A percentile compares a stretch with the other conserved stretches of the same genome.
These are phyloP conservation scores for Zygnema circumcarinatum DNA, from an alignment of 139 green algal genomes.

Conservation along the genomic window DNA sequence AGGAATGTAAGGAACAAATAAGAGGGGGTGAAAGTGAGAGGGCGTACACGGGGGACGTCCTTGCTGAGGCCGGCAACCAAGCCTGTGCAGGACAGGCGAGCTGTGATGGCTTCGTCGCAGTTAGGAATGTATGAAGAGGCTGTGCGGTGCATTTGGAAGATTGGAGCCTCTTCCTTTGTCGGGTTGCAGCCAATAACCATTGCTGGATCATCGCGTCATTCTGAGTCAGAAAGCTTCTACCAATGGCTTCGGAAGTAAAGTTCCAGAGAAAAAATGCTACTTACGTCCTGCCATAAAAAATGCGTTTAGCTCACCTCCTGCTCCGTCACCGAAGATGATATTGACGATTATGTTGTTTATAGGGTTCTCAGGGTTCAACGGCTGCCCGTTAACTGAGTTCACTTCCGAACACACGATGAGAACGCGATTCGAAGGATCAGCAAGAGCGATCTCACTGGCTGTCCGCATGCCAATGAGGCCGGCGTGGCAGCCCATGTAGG, in stretches of 20 bases:
- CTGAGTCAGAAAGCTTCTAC: too few relatives aligned
- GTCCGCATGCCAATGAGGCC: conserved; percentile 34
- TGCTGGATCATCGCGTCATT: not conserved
- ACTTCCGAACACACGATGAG: conserved; percentile 33
- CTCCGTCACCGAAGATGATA: conserved; percentile 47
- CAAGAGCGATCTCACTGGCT: conserved; percentile 25
- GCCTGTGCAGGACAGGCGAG: not conserved
- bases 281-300: not conserved
- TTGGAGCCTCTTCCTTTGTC: conserved; percentile 8
- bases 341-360: conserved; percentile 53
- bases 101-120: conserved; percentile 29
- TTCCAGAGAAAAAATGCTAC: too few relatives aligned
- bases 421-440: conserved; percentile 23
- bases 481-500: conserved; percentile 50
- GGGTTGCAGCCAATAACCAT: conserved; percentile 30
- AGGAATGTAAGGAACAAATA: not conserved
- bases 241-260: too few relatives aligned
- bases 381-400: conserved; percentile 42
- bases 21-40: not conserved
- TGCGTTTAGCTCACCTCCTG: conserved; percentile 14
- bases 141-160: conserved; percentile 32
- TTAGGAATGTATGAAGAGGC: conserved; percentile 32
- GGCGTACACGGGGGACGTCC: conserved; percentile 7
- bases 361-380: conserved; percentile 12
- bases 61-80: conserved; percentile 20